A percentile compares a stretch with the other conserved stretches of the same genome.
Evolutionary conservation across 768 basidiomycete genomes (phyloP).

Genomic region (Boletus patriciae): DNA sequence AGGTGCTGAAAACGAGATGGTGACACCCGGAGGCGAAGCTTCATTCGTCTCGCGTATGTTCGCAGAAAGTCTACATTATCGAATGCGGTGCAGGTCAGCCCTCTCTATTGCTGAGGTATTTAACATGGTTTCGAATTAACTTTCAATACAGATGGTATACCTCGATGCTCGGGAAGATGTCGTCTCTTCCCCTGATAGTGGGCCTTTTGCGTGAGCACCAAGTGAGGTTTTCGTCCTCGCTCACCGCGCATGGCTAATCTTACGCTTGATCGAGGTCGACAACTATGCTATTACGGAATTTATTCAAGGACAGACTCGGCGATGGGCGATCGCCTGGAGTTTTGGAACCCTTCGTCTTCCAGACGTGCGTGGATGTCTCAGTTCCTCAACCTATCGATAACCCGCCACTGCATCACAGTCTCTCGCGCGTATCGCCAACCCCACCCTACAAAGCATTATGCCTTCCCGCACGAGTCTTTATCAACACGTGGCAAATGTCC

Average conservation of each 20-base stretch:
- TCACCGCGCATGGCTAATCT: not conserved
- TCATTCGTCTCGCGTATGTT: constrained; percentile 79
- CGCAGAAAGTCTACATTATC: constrained; percentile 57
- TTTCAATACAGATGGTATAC: constrained; percentile 71
- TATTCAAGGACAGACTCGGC: constrained; percentile 79
- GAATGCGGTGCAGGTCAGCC: constrained; percentile 57
- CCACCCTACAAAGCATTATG: constrained; percentile 50
- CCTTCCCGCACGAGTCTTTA: constrained; percentile 58
- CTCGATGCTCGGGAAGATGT: constrained; percentile 86
- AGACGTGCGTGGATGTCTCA: constrained; percentile 56
- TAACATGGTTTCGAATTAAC: not conserved
- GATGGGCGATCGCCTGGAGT: constrained; percentile 96
- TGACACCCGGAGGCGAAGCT: constrained; percentile 84
- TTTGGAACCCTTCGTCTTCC: constrained; percentile 62
- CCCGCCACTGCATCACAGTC: constrained; percentile 37
- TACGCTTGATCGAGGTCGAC: constrained; percentile 51
- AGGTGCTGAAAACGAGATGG: constrained; percentile 84
- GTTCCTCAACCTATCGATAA: constrained; percentile 18
- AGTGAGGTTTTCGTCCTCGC: constrained; percentile 33
- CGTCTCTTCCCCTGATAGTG: constrained; percentile 67
- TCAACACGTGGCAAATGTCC: constrained; percentile 35
- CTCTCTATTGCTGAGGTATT: not conserved
- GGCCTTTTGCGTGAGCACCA: constrained; percentile 46
- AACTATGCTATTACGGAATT: constrained; percentile 89
- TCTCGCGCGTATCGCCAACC: constrained; percentile 39